Base-by-base conservation (phyloP, 257 asterid genomes). In the Nicotiana knightiana region DNA sequence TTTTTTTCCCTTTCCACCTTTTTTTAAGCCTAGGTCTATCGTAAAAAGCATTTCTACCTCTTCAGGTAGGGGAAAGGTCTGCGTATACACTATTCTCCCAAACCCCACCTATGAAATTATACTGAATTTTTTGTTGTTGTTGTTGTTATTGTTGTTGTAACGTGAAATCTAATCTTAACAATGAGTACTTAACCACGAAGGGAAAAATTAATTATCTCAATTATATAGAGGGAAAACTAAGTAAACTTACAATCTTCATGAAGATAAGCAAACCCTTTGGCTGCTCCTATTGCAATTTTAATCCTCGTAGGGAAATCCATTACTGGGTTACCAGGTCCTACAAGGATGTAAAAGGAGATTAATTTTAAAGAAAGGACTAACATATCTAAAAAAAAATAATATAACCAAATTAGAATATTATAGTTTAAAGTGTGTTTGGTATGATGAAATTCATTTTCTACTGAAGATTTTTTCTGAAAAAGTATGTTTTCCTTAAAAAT, bases 191-290 rank as follows among this genome's bases (percentile, higher is more conserved):
- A 13, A 43, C 79, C 46, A 24, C 8, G 39, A 48, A n/a, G 55
- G 37, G 26, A 28, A 30, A 76, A 10, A n/a, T 39, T 58, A 59
- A 18, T 4, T 11, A 63, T 63, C 2, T 58, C 63, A 57, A 26
- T 63, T 26, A 63, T 63, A 4, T 30, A 63, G 12, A 9, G n/a
- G 5, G 16, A 18, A 4, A 26, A 55, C 15, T 21, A 2, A 79
- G 2, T 1, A 26, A 17, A 37, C 92, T 61, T 88, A 95, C 99
- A 95, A 82, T 95, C 98, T 87, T 95, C 97, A 70, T 95, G 98
- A 5, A 95, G 89, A 79, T 95, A 93, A 81, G 98, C 97, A 76
- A 95, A 91, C 26, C 98, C 98, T 83, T 92, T 95, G 0, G 99
- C 98, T 39, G 98, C 90, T 85, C 99, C 99, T 79, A 88, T 65